Evolutionary conservation across 2,329 filamentous ascomycete species (phyloP).

Genomic region (Simplicillium aogashimaense): DNA sequence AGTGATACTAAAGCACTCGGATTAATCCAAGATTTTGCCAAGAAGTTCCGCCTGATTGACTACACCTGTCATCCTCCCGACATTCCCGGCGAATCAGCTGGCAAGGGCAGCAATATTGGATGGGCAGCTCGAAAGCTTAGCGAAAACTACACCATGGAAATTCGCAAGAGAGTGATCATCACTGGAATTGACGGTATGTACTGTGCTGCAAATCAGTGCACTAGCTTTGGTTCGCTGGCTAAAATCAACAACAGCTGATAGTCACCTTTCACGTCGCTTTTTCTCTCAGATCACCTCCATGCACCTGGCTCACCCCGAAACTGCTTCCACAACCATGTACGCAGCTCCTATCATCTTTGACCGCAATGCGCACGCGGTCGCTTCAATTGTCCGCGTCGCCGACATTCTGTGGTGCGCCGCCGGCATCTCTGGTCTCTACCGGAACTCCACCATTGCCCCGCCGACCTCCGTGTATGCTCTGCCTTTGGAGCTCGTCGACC

Average conservation of each 20-base stretch:
- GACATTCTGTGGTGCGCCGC: conserved; percentile 65
- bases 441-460: conserved; percentile 52
- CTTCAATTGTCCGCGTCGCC: conserved; percentile 58
- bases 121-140: conserved; percentile 61
- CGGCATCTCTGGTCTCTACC: conserved; percentile 59
- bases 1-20: conserved; percentile 51
- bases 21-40: conserved; percentile 52
- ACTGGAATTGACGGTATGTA: conserved; percentile 63
- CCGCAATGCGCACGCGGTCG: conserved; percentile 59
- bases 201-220: too few species aligned
- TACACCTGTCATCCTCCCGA: conserved; percentile 58
- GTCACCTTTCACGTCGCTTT: conserved; percentile 59
- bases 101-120: conserved; percentile 65
- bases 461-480: conserved; percentile 68
- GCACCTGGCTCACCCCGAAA: conserved; percentile 50
- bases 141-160: conserved; percentile 43
- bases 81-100: conserved; percentile 58
- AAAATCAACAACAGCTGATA: conserved; percentile 44
- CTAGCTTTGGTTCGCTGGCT: not conserved
- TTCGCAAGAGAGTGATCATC: conserved; percentile 53
- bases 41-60: conserved; percentile 56
- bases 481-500: conserved; percentile 55
- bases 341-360: conserved; percentile 65
- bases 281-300: conserved; percentile 55
- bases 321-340: conserved; percentile 54